phyloP scores from a whole-genome alignment of 2,329 filamentous ascomycete species.

The Pseudogymnoascus sp. region DNA sequence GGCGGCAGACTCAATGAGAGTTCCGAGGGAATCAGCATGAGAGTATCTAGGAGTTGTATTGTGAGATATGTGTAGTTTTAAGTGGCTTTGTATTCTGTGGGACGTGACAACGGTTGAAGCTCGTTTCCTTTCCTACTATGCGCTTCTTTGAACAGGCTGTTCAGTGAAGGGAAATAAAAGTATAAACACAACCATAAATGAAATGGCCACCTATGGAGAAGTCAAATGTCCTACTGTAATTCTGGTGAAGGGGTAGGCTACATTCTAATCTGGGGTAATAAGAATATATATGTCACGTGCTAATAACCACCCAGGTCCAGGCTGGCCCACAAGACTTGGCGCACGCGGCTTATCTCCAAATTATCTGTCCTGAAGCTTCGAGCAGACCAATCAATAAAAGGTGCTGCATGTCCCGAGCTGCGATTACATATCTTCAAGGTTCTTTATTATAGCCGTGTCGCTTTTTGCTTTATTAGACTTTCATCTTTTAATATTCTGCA shows the following conservation, averaged over 20 bases:
- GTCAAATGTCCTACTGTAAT: not conserved
- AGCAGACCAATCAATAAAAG: not conserved
- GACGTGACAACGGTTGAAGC: not conserved
- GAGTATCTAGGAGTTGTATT: not conserved
- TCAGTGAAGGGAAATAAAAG: not conserved
- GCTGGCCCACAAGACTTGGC: not conserved
- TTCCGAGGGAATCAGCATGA: not conserved
- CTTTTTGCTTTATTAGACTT: not conserved
- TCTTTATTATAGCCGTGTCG: not conserved
- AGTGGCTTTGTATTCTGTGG: not conserved
- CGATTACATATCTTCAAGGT: constrained; percentile 6
- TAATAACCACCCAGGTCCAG: constrained; percentile 6
- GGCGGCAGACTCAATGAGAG: not conserved
- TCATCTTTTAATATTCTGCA: not conserved
- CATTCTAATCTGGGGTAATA: not conserved
- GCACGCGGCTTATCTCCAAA: not conserved
- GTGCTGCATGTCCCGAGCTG: constrained; percentile 11
- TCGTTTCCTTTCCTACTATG: not conserved
- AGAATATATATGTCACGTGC: not conserved
- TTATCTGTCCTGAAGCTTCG: constrained; percentile 6
- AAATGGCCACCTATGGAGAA: not conserved
- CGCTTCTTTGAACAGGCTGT: not conserved
- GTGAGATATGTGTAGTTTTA: not conserved
- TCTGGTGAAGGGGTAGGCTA: not conserved
- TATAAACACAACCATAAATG: not conserved